A percentile compares a stretch with the other conserved stretches of the same genome.
phyloP scores from a whole-genome alignment of 495 filamentous ascomycete genomes.

The Penicillium alfredii region DNA sequence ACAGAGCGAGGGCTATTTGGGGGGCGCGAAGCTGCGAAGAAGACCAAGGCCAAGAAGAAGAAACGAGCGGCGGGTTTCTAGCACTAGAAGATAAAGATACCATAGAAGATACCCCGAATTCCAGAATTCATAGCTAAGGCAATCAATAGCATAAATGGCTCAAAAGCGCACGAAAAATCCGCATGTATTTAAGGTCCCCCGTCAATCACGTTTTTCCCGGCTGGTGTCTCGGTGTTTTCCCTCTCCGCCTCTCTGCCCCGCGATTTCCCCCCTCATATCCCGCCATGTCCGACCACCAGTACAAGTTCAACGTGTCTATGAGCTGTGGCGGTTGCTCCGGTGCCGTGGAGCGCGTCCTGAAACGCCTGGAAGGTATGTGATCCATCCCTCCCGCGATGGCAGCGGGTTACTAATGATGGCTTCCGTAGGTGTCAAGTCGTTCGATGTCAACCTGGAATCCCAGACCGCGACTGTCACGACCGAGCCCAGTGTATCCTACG shows the following conservation, averaged over 20 bases:
- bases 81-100: neutral
- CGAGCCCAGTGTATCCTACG: conserved; percentile 58
- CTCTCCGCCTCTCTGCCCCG: conserved; percentile 4
- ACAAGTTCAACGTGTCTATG: conserved; percentile 68
- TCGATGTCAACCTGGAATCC: conserved; percentile 76
- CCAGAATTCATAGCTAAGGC: conserved; percentile 43
- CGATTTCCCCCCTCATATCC: conserved; percentile 1
- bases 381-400: conserved; percentile 6
- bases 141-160: conserved; percentile 20
- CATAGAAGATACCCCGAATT: conserved; percentile 24
- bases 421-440: conserved; percentile 72
- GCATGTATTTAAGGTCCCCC: no score
- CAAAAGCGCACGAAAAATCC: conserved; percentile 42
- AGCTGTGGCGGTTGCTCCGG: conserved; percentile 65
- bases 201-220: no score
- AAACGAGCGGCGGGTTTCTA: conserved; percentile 42
- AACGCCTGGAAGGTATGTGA: conserved; percentile 75
- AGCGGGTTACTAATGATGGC: neutral
- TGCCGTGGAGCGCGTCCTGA: conserved; percentile 85
- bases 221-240: no score
- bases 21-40: conserved; percentile 27
- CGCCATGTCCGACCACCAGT: conserved; percentile 57
- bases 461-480: conserved; percentile 73
- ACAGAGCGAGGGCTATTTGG: conserved; percentile 38
- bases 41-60: conserved; percentile 34